phyloP scores from a whole-genome alignment of 768 basidiomycete species.

The Rhodosporidiobolus sp. region DNA sequence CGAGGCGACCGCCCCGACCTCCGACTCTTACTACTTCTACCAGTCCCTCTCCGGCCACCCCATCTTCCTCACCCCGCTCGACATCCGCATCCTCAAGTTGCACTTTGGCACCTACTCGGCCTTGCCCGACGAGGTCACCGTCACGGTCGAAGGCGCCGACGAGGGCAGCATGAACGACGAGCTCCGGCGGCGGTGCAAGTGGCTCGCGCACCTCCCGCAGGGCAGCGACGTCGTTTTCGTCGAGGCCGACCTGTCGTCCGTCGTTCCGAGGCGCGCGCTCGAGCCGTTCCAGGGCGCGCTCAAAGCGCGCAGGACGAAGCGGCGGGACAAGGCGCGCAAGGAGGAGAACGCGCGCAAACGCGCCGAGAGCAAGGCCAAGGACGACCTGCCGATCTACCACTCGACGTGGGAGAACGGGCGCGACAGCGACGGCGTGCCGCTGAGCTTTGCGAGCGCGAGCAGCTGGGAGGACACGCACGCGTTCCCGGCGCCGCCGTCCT shows the following conservation, averaged over 20 bases:
- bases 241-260: constrained; percentile 74
- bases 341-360: constrained; percentile 78
- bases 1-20: constrained; percentile 51
- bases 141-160: constrained; percentile 65
- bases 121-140: constrained; percentile 76
- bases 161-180: constrained; percentile 71
- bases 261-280: constrained; percentile 66
- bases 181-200: constrained; percentile 89
- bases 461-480: constrained; percentile 48
- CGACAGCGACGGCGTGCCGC: constrained; percentile 3
- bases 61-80: constrained; percentile 89
- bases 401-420: constrained; percentile 19
- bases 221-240: constrained; percentile 90
- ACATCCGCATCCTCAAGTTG: constrained; percentile 85
- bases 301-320: constrained; percentile 65
- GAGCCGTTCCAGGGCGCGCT: constrained; percentile 80
- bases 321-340: constrained; percentile 76
- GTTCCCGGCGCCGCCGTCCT: constrained; percentile 35
- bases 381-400: constrained; percentile 50
- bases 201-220: constrained; percentile 85
- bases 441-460: neutral
- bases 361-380: constrained; percentile 73
- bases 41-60: constrained; percentile 88
- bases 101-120: constrained; percentile 75
- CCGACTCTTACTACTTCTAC: constrained; percentile 85